Conservation (phyloP, 2,329 filamentous ascomycete species). For the Westerdykella ornata region DNA sequence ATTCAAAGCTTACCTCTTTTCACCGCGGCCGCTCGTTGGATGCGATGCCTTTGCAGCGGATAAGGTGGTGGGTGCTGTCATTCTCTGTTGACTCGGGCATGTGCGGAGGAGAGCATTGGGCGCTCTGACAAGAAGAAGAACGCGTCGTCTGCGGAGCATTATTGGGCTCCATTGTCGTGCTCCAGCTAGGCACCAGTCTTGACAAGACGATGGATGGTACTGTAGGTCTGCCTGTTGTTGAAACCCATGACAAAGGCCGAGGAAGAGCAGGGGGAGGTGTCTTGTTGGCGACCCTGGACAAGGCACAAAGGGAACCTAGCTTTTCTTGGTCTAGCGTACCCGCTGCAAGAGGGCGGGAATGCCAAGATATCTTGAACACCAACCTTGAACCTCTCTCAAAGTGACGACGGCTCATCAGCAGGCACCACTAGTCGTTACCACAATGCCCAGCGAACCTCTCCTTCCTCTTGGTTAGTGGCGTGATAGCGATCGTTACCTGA, state of each 20-base stretch:
- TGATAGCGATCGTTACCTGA: neutral
- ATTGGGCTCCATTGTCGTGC: constrained; percentile 33
- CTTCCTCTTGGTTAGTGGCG: constrained; percentile 25
- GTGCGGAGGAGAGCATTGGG: constrained; percentile 6
- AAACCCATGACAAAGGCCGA: no score
- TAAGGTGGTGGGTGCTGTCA: no score
- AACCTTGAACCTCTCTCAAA: neutral
- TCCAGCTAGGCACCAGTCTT: constrained; percentile 25
- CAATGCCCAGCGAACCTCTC: constrained; percentile 27
- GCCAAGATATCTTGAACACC: constrained; percentile 18
- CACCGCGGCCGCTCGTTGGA: no score
- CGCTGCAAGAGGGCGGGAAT: constrained; percentile 2
- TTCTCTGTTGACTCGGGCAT: no score
- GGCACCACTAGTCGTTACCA: neutral
- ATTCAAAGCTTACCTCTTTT: no score
- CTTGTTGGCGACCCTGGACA: no score
- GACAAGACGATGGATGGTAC: constrained; percentile 2
- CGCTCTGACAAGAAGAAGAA: constrained; percentile 17
- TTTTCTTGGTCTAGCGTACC: no score
- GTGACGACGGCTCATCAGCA: neutral
- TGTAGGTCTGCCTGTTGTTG: no score
- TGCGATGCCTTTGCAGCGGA: no score
- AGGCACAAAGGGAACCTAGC: no score
- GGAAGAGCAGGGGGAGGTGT: no score
- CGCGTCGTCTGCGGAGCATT: constrained; percentile 27